Conservation (phyloP, 2,329 filamentous ascomycete genomes). For the Colletotrichum sp. region DNA sequence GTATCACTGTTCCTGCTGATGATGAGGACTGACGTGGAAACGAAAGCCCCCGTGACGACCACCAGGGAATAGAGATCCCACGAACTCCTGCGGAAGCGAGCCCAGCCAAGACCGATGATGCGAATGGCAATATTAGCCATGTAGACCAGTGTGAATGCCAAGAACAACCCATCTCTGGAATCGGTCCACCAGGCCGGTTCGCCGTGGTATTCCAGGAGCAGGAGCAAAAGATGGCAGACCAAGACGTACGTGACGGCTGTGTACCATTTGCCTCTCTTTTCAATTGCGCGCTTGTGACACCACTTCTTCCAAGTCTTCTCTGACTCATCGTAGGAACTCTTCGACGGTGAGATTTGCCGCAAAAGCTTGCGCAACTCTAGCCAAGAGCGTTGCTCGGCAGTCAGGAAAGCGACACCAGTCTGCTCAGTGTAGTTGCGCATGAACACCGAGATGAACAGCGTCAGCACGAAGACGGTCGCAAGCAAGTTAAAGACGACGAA, state of each 20-base stretch:
- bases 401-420: constrained; percentile 94
- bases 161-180: constrained; percentile 77
- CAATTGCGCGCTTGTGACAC: constrained; percentile 93
- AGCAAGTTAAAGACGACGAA: constrained; percentile 97
- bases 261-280: constrained; percentile 94
- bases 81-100: constrained; percentile 87
- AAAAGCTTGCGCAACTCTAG: constrained; percentile 91
- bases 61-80: constrained; percentile 94
- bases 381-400: constrained; percentile 95
- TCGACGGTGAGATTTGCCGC: constrained; percentile 92
- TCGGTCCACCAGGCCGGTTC: constrained; percentile 75
- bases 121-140: constrained; percentile 83
- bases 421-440: constrained; percentile 99
- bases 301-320: constrained; percentile 84
- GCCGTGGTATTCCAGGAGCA: constrained; percentile 85
- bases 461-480: constrained; percentile 94
- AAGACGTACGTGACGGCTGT: constrained; percentile 79
- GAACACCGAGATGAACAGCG: constrained; percentile 97
- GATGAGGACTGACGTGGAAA: constrained; percentile 78
- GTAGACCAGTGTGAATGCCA: constrained; percentile 83
- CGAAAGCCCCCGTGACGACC: constrained; percentile 79
- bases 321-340: constrained; percentile 81
- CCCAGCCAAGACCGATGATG: constrained; percentile 88
- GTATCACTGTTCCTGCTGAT: constrained; percentile 62
- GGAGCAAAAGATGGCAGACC: constrained; percentile 80